Conservation (phyloP, 768 basidiomycete species). For the Stropharia rugosoannulata region DNA sequence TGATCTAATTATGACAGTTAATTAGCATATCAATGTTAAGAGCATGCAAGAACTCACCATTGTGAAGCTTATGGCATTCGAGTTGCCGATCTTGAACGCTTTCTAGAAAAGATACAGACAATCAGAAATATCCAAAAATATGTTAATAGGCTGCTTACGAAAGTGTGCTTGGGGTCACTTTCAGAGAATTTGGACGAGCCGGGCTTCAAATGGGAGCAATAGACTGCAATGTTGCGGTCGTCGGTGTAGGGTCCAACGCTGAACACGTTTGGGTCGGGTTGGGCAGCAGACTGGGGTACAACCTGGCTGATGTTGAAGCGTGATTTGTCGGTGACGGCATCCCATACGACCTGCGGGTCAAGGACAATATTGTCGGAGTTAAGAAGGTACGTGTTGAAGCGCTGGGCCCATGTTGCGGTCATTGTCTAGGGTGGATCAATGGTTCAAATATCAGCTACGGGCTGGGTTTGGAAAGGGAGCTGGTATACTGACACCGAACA, state of each 20-base stretch:
- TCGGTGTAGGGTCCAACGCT: conserved; percentile 5
- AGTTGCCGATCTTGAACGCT: conserved; percentile 9
- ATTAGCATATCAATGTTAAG: too few relatives aligned
- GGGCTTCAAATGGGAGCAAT: conserved; percentile 9
- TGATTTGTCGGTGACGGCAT: not conserved
- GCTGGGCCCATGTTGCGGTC: conserved; percentile 6
- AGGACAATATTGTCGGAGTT: conserved; percentile 9
- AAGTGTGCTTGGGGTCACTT: conserved; percentile 7
- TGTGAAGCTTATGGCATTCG: conserved; percentile 10
- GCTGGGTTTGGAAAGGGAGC: not conserved
- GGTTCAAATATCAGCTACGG: not conserved
- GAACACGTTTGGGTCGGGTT: conserved; percentile 6
- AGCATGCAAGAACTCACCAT: conserved; percentile 1
- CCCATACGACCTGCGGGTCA: conserved; percentile 10
- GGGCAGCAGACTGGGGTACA: not conserved
- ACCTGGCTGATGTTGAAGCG: conserved; percentile 7
- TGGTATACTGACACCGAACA: conserved; percentile 7
- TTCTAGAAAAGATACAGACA: not conserved
- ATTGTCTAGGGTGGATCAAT: conserved; percentile 1
- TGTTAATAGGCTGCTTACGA: not conserved
- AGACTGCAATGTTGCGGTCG: conserved; percentile 8
- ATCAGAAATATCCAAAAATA: not conserved
- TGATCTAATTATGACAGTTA: not conserved
- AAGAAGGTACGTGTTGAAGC: conserved; percentile 14
- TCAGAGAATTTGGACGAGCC: not conserved